These are phyloP conservation scores for Eucalyptus tenuipes DNA, from an alignment of 345 rosid genomes.

Conservation along the genomic window DNA sequence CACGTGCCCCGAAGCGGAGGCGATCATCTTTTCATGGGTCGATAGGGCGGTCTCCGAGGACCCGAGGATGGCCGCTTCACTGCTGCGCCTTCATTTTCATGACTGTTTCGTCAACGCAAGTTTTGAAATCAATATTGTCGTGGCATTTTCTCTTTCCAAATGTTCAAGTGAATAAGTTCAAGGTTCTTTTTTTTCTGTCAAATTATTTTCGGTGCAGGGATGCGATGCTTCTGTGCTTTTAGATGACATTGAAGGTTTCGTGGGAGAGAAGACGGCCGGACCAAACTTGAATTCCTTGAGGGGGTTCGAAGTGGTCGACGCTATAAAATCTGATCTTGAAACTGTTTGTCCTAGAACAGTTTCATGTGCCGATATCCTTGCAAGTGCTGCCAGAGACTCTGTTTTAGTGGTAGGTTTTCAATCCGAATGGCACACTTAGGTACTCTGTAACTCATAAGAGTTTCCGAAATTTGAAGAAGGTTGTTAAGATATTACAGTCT, in stretches of 20 bases:
- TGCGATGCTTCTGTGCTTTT: constrained; percentile 79
- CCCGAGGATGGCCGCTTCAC: constrained; percentile 68
- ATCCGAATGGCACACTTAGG: background rate
- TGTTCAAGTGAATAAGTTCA: background rate
- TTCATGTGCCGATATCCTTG: constrained; percentile 88
- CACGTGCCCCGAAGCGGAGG: constrained; percentile 63
- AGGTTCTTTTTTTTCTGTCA: background rate
- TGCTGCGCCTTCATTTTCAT: constrained; percentile 74
- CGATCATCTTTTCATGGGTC: constrained; percentile 50
- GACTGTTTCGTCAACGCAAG: constrained; percentile 79
- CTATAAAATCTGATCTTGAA: constrained; percentile 57
- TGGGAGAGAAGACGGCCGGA: constrained; percentile 75
- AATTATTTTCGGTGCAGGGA: constrained; percentile 25
- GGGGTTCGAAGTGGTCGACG: constrained; percentile 76
- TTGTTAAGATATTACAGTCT: background rate
- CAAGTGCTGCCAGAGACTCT: constrained; percentile 66
- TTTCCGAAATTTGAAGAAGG: background rate
- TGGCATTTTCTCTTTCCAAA: background rate
- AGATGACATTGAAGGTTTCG: constrained; percentile 44
- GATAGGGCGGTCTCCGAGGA: constrained; percentile 43
- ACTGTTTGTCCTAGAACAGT: constrained; percentile 65
- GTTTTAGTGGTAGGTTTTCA: constrained; percentile 37
- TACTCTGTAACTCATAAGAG: background rate
- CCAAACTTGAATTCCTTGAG: constrained; percentile 75
- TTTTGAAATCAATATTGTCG: background rate